phyloP scores from a whole-genome alignment of 495 filamentous ascomycete species.

The Hypoxylon cercidicola region DNA sequence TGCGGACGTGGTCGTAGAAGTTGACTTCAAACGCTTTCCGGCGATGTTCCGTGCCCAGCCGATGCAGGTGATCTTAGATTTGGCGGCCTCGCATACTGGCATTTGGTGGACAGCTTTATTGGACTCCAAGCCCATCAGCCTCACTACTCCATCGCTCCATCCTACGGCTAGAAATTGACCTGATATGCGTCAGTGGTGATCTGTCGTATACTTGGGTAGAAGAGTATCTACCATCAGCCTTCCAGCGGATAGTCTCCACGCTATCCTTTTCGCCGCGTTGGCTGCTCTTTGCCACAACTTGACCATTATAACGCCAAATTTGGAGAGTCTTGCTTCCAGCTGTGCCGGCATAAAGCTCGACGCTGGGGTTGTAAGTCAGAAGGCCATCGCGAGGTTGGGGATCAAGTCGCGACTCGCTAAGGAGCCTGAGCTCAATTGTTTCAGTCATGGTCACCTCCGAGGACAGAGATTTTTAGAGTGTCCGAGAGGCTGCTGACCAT shows the following conservation, averaged over 20 bases:
- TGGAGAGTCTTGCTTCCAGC: constrained; percentile 77
- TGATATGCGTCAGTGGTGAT: constrained; percentile 42
- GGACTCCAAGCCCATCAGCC: constrained; percentile 77
- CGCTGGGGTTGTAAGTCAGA: constrained; percentile 79
- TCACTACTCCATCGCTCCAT: constrained; percentile 76
- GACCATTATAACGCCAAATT: constrained; percentile 63
- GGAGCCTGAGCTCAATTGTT: constrained; percentile 48
- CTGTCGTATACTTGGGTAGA: background rate
- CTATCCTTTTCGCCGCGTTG: constrained; percentile 61
- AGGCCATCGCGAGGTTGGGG: constrained; percentile 52
- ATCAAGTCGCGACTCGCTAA: constrained; percentile 58
- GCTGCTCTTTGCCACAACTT: constrained; percentile 58
- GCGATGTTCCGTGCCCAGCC: constrained; percentile 79
- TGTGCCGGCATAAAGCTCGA: constrained; percentile 81
- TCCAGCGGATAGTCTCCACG: constrained; percentile 73
- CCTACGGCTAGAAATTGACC: constrained; percentile 81
- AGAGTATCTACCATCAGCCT: constrained; percentile 72
- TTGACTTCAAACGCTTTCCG: constrained; percentile 47
- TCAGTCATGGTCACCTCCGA: constrained; percentile 41
- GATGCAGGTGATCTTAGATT: constrained; percentile 67
- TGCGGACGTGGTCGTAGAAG: constrained; percentile 27
- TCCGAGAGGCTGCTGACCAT: constrained; percentile 27
- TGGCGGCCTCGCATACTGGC: constrained; percentile 50
- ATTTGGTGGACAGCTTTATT: constrained; percentile 82
- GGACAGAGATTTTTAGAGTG: constrained; percentile 11